Base-by-base conservation (phyloP, 148 eudicot genomes). In the Vaccinium myrtillus region DNA sequence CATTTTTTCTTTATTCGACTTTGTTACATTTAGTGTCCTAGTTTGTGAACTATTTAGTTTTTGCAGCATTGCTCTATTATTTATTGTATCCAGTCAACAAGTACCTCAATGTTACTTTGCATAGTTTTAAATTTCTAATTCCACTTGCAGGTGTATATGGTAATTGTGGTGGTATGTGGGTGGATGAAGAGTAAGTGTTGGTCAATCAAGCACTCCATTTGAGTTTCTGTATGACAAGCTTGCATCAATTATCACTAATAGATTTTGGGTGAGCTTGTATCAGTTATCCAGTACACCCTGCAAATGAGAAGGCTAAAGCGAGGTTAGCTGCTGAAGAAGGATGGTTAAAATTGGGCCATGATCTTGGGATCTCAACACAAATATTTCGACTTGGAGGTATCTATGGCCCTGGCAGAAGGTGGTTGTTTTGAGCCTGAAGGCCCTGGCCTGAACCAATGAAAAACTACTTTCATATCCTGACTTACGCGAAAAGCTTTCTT, bases 321-420 rank as follows among this genome's bases (percentile, higher is more conserved):
- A 93, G 99, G 87, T 85, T 92, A 87, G 86, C 90, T 77, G 98
- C 99, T 61, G 98, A 96, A 85, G 87, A 92, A 86, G 91, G 91
- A 85, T 96, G 98, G 98, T 88, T 92, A 87, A 86, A 87, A 43
- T 86, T 96, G 81, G 98, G 97, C 85, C 76, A 87, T 43, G 93
- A 92, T 84, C 93, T 93, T 63, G 91, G 90, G 39, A 85, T 94
- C 67, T 85, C 95, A 71, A 84, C 94, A 32, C 91, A 88, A 61
- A 86, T 93, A 83, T 87, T 96, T 84, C 94, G 99, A 18, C 98
- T 94, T 83, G 99, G 94, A 82, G 99, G 99, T 48, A 96, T 94
- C 83, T 94, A 96, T 82, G 99, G 99, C 83, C 95, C 98, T 82
- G 95, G 98, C 69, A 93, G 98, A 94, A 96, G 98, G 98, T 95